Evolutionary conservation across 2,329 filamentous ascomycete genomes (phyloP).

Genomic region (Pestalotiopsis sp.): DNA sequence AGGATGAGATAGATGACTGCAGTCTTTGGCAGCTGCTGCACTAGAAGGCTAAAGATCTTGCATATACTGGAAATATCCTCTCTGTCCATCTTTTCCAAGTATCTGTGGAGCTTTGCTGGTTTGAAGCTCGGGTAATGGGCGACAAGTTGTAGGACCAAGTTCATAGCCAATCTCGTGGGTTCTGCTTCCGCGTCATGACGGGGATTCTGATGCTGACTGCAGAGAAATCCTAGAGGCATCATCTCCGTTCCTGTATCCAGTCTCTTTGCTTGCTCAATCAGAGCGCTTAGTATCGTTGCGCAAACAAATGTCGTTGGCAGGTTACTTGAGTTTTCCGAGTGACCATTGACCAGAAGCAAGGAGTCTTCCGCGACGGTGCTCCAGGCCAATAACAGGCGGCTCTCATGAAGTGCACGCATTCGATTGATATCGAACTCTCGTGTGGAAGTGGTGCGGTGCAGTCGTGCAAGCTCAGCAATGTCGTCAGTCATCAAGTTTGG

Average conservation of each 20-base stretch:
- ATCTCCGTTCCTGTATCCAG: neutral
- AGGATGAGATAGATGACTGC: constrained; percentile 11
- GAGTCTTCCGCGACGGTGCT: constrained; percentile 9
- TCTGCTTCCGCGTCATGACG: constrained; percentile 5
- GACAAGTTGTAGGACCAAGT: constrained; percentile 15
- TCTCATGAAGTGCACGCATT: constrained; percentile 5
- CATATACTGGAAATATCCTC: constrained; percentile 6
- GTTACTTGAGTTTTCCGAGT: neutral
- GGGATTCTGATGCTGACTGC: constrained; percentile 14
- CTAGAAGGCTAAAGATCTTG: neutral
- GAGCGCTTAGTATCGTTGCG: neutral
- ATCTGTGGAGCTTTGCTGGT: constrained; percentile 2
- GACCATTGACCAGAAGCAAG: constrained; percentile 14
- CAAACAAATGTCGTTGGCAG: neutral
- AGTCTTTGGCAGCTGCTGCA: neutral
- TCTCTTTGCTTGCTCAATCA: neutral
- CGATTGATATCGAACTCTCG: neutral
- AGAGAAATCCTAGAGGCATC: constrained; percentile 13
- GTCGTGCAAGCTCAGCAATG: neutral
- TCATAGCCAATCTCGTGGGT: constrained; percentile 14
- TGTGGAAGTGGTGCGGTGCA: neutral
- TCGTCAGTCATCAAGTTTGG: constrained; percentile 6
- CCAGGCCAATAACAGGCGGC: constrained; percentile 9
- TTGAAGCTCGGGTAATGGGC: constrained; percentile 15
- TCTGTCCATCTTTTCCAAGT: neutral